Evolutionary conservation across 2,329 filamentous ascomycete genomes (phyloP).

Genomic region (Diaporthe humulicola): DNA sequence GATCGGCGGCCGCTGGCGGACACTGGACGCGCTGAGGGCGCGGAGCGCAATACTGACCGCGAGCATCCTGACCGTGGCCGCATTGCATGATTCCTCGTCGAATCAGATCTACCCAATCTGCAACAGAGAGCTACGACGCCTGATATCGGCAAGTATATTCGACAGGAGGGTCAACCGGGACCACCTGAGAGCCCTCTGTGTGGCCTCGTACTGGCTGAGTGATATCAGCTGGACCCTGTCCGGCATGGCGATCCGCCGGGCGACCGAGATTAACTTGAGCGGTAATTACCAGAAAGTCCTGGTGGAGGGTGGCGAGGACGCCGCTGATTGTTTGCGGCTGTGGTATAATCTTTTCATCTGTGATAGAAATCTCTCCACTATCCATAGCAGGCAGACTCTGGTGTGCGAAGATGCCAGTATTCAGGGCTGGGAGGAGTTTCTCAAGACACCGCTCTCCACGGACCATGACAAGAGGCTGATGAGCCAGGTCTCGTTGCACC

Average conservation of each 20-base stretch:
- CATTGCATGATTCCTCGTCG: conserved; percentile 49
- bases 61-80: conserved; percentile 64
- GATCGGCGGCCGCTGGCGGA: conserved; percentile 63
- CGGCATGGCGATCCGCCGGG: conserved; percentile 64
- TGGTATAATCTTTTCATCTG: conserved; percentile 74
- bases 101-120: conserved; percentile 42
- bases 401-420: conserved; percentile 70
- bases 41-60: conserved; percentile 66
- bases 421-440: conserved; percentile 68
- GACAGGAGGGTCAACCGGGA: conserved; percentile 56
- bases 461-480: conserved; percentile 68
- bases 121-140: conserved; percentile 42
- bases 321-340: conserved; percentile 66
- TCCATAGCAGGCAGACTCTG: conserved; percentile 70
- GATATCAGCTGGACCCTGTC: conserved; percentile 74
- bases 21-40: conserved; percentile 64
- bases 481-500: conserved; percentile 70
- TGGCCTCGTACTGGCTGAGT: conserved; percentile 73
- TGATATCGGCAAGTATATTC: conserved; percentile 49
- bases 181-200: conserved; percentile 69
- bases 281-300: conserved; percentile 57
- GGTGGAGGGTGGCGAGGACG: conserved; percentile 55
- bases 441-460: conserved; percentile 64
- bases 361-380: conserved; percentile 72
- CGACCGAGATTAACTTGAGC: conserved; percentile 61